Base-by-base conservation (phyloP, 192 early-diverging fungal species). In the Glomus cerebriforme region DNA sequence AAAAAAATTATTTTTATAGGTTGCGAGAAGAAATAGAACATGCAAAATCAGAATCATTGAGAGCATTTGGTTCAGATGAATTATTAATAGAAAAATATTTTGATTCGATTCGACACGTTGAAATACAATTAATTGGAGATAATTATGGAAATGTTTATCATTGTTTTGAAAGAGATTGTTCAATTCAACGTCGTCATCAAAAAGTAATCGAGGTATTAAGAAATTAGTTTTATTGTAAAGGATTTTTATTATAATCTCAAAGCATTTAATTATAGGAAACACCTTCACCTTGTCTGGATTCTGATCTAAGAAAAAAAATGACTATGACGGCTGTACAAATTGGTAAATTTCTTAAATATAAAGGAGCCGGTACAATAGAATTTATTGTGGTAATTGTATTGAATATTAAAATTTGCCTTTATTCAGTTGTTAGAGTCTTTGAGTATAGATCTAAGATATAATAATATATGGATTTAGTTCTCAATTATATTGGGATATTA, bases 1-100 rank as follows among this genome's bases (percentile, higher is more conserved):
- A 2, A 43, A 43, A 13, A 12, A 43, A 43, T 43, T 43, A 10
- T 10, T 43, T 47, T 58, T 71, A 84, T 39, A 89, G 93, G 43
- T 83, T 92, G 43, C 79, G 79, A 9, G 95, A 96, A 68, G 92
- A 92, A 12, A 95, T 92, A 84, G 86, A 91, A 65, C 87, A 96
- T 19, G 92, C 93, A 32, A 87, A 89, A 65, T 86, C 90, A 62
- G 95, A 97, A 87, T 92, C 93, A n/a, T 81, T 86, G 72, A 92
- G 92, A 43, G 88, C 87, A 47, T 98, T 98, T 79, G 97, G 95
- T 71, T 96, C 97, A 83, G 91, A 92, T 79, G 86, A 93, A 37
- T 83, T 98, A 13, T 87, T 98, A 63, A 92, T 98, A 26, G 97
- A 98, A 85, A 95, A 94, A 84, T 98, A 94, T 81, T 93, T 98